Conservation (phyloP, 2,329 filamentous ascomycete genomes). For the Botryosphaeria dothidea region DNA sequence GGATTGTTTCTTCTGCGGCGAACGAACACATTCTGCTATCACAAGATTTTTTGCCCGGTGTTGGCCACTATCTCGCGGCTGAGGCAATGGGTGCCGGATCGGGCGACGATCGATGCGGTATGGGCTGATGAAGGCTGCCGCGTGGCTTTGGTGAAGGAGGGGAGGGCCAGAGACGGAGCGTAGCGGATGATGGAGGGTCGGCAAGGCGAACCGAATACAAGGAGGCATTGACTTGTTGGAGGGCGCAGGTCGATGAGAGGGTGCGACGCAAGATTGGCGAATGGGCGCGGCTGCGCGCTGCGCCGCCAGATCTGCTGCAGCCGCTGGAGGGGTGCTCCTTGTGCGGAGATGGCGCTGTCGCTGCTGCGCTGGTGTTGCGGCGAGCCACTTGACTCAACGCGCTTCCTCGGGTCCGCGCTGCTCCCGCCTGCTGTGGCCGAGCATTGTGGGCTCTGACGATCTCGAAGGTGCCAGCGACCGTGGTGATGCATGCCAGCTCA, state of each 20-base stretch:
- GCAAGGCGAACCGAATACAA: constrained; percentile 6
- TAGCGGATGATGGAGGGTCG: neutral
- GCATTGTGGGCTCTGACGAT: neutral
- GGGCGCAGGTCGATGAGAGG: neutral
- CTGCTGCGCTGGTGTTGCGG: neutral
- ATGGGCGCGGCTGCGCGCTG: neutral
- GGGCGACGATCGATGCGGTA: neutral
- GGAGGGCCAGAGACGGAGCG: neutral
- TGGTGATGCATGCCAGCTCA: neutral
- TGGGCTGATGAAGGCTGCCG: constrained; percentile 1
- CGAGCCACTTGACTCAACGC: neutral
- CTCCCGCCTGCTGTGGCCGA: neutral
- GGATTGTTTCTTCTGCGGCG: neutral
- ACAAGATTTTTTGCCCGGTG: neutral
- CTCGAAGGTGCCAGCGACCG: neutral
- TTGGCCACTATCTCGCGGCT: neutral
- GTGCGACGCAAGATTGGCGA: constrained; percentile 1
- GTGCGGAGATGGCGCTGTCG: neutral
- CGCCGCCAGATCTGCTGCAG: constrained; percentile 6
- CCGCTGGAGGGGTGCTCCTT: neutral
- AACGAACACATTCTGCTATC: neutral
- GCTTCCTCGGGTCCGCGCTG: neutral
- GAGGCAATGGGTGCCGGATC: neutral
- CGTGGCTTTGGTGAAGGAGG: neutral
- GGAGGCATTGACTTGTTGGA: neutral